These are phyloP conservation scores for Pseudogymnoascus verrucosus DNA, from an alignment of 2,329 filamentous ascomycete genomes.

Conservation along the genomic window DNA sequence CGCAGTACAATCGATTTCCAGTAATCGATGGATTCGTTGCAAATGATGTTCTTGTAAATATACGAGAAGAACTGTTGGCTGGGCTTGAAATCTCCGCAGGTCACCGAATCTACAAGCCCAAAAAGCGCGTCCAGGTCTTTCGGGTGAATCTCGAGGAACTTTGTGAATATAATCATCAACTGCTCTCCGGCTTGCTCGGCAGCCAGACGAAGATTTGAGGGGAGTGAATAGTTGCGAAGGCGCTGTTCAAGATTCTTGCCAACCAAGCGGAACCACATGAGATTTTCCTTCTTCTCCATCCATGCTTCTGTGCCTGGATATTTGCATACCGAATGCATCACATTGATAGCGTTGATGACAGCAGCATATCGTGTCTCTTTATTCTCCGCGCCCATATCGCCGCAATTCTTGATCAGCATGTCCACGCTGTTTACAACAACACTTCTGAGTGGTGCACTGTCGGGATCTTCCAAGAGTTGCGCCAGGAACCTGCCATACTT, in stretches of 20 bases:
- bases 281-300: slow-evolving; percentile 59
- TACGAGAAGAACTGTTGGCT: slow-evolving; percentile 71
- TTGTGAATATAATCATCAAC: slow-evolving; percentile 75
- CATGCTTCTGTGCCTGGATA: slow-evolving; percentile 57
- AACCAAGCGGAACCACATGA: slow-evolving; percentile 53
- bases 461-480: slow-evolving; percentile 70
- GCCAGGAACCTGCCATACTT: slow-evolving; percentile 86
- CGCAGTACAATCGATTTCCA: slow-evolving; percentile 75
- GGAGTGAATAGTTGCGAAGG: slow-evolving; percentile 61
- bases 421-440: slow-evolving; percentile 67
- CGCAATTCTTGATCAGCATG: slow-evolving; percentile 59
- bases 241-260: slow-evolving; percentile 74
- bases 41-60: slow-evolving; percentile 79
- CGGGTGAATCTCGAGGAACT: slow-evolving; percentile 65
- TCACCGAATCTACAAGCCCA: slow-evolving; percentile 73
- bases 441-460: slow-evolving; percentile 67
- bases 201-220: slow-evolving; percentile 66
- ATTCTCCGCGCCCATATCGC: slow-evolving; percentile 54
- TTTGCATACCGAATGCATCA: slow-evolving; percentile 69
- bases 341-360: slow-evolving; percentile 79
- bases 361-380: slow-evolving; percentile 62
- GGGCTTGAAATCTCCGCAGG: slow-evolving; percentile 70
- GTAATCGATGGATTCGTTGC: slow-evolving; percentile 75
- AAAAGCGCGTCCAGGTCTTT: slow-evolving; percentile 79
- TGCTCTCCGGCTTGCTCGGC: slow-evolving; percentile 86